These are phyloP conservation scores for Zostera marina DNA, from an alignment of 116 monocot species.

Conservation along the genomic window DNA sequence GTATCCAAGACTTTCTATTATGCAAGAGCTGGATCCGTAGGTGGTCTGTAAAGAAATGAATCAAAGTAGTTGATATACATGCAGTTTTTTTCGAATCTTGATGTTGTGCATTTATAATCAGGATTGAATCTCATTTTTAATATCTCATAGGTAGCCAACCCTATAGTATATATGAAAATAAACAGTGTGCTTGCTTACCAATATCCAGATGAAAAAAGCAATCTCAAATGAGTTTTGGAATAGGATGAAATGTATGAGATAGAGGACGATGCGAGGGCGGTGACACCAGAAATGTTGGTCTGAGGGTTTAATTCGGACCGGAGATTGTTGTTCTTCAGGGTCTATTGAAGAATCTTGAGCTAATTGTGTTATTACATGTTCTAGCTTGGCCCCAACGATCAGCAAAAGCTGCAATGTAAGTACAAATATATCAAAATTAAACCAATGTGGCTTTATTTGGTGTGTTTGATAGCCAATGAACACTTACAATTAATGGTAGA, in stretches of 20 bases:
- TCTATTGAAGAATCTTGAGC: slow-evolving; percentile 31
- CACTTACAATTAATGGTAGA: slow-evolving; percentile 82
- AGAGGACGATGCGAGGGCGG: slow-evolving; percentile 43
- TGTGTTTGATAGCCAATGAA: too few relatives aligned
- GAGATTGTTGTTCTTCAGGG: slow-evolving; percentile 4
- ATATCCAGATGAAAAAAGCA: slow-evolving; percentile 89
- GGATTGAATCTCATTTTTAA: neutral
- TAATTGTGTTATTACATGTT: slow-evolving; percentile 64
- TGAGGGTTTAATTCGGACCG: slow-evolving; percentile 39
- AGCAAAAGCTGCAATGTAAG: slow-evolving; percentile 44
- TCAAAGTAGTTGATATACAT: too few relatives aligned
- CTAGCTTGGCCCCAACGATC: slow-evolving; percentile 75
- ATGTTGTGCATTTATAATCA: too few relatives aligned
- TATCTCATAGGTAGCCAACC: too few relatives aligned
- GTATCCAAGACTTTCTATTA: slow-evolving; percentile 48
- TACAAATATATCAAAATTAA: neutral
- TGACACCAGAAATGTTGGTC: slow-evolving; percentile 72
- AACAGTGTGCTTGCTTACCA: slow-evolving; percentile 26
- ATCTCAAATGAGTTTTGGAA: slow-evolving; percentile 95
- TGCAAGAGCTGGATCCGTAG: slow-evolving; percentile 72
- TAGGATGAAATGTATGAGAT: slow-evolving; percentile 78
- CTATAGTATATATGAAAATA: neutral
- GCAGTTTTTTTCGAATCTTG: too few relatives aligned
- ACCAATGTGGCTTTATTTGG: too few relatives aligned
- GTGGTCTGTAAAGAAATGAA: slow-evolving; percentile 25